A percentile compares a stretch with the other conserved stretches of the same genome.
Evolutionary conservation across 2,329 filamentous ascomycete species (phyloP).

Genomic region (Verticillium alfalfae): DNA sequence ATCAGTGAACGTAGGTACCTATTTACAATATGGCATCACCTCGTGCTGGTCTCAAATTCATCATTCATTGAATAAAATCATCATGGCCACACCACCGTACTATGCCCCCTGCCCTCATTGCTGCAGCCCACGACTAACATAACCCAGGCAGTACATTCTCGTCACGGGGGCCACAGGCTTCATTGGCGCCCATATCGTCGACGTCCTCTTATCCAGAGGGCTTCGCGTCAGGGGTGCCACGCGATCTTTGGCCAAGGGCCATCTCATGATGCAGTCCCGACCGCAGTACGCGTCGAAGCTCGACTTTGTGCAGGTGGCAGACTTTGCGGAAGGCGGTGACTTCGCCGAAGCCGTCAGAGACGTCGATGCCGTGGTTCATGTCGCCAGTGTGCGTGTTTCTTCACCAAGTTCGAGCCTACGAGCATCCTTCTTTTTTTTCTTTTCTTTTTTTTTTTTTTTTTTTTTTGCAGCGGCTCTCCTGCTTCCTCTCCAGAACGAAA

Average conservation of each 20-base stretch:
- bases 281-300: conserved; percentile 26
- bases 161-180: conserved; percentile 14
- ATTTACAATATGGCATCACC: too few relatives aligned
- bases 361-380: conserved; percentile 36
- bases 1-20: too few relatives aligned
- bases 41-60: too few relatives aligned
- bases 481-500: background rate
- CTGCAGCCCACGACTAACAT: background rate
- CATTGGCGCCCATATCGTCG: conserved; percentile 22
- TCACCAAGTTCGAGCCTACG: too few relatives aligned
- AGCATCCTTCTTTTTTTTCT: too few relatives aligned
- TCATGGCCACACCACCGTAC: background rate
- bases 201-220: conserved; percentile 20
- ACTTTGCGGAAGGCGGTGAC: conserved; percentile 30
- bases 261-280: conserved; percentile 28
- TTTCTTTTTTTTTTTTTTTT: too few relatives aligned
- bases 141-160: background rate
- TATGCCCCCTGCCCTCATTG: background rate
- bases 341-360: conserved; percentile 30
- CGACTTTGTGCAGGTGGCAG: conserved; percentile 34
- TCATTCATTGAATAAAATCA: background rate
- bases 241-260: conserved; percentile 20
- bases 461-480: background rate
- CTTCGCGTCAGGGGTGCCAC: conserved; percentile 23
- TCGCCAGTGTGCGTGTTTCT: conserved; percentile 31